A percentile compares a stretch with the other conserved stretches of the same genome.
Evolutionary conservation across 1,284 basidiomycete genomes (phyloP).

Genomic region (Sporisorium iseilematis-ciliati): DNA sequence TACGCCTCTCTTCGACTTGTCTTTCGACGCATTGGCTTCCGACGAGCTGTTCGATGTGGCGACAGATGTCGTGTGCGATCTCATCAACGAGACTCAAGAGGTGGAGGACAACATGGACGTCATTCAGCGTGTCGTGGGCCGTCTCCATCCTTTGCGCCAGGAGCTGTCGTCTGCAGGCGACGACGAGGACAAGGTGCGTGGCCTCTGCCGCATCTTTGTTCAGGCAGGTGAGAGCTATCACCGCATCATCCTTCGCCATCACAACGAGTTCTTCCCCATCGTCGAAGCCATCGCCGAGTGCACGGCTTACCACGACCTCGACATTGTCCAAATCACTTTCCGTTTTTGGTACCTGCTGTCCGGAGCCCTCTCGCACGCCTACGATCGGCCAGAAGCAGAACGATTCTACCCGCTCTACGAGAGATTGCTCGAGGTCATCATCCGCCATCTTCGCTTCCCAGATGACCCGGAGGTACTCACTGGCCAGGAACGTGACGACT

Average conservation of each 20-base stretch:
- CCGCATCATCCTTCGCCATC: constrained; percentile 86
- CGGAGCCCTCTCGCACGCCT: constrained; percentile 73
- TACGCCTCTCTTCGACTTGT: constrained; percentile 83
- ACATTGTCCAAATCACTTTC: constrained; percentile 98
- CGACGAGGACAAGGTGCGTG: constrained; percentile 89
- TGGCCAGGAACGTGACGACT: constrained; percentile 90
- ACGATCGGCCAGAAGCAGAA: constrained; percentile 54
- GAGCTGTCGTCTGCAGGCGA: constrained; percentile 64
- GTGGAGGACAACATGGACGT: constrained; percentile 91
- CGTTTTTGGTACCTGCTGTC: constrained; percentile 90
- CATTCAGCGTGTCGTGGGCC: constrained; percentile 86
- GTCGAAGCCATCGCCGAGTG: constrained; percentile 95
- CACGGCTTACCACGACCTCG: constrained; percentile 90
- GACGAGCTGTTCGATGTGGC: constrained; percentile 91
- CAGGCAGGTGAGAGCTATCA: constrained; percentile 98
- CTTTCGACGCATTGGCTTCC: constrained; percentile 61
- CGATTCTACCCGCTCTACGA: constrained; percentile 85
- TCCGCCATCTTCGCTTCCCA: constrained; percentile 92
- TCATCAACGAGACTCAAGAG: constrained; percentile 99
- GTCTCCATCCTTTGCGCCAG: constrained; percentile 55
- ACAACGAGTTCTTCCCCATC: constrained; percentile 89
- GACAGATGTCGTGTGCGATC: constrained; percentile 90
- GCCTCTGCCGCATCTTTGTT: constrained; percentile 89
- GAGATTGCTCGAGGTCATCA: constrained; percentile 86
- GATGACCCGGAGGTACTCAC: constrained; percentile 77